Base-by-base conservation (phyloP, 495 filamentous ascomycete species). In the Delitschia confertaspora region DNA sequence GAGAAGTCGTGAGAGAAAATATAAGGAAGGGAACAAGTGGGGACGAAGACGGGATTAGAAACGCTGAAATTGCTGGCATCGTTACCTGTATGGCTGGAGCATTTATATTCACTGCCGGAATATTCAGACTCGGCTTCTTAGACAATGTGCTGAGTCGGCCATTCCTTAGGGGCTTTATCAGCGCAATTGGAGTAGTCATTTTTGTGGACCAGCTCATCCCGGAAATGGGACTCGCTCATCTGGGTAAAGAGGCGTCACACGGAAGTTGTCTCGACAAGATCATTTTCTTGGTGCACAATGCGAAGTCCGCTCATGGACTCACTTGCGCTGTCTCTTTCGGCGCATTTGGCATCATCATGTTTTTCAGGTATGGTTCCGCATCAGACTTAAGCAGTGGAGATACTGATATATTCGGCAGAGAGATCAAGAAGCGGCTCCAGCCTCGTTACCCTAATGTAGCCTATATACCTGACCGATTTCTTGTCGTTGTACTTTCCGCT, bases 131-230 rank as follows among this genome's bases (percentile, higher is more conserved):
- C n/a, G 91, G 91, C 0, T 99, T 96, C 51, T 59, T 99, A 47
- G 91, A 99, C 58, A 93, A 83, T 58, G 88, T 99, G 30, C 70
- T 99, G 41, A 93, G 86, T 50, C 70, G 88, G 20, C 93, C 91
- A 0, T 94, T 99, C 50, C 65, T 96, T 21, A 70, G 91, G 40
- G 91, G 91, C 2, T 99, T 99, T 63, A 95, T 99, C 63, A 88
- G 82, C 35, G 89, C 93, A 23, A 86, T 99, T 60, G 91, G 91
- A 24, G 83, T 93, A 32, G 88, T 96, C 33, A 96, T 99, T 58
- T 73, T 93, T 33, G 84, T 95, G 21, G 91, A 96, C 61, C 91
- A 99, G 63, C 66, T 95, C 34, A 82, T 95, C 27, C 86, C 88
- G 2, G 87, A 96, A 60, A 69, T 89, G 57, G 91, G 91, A 3